Conservation (phyloP, 2,329 filamentous ascomycete genomes). For the Alternaria novae-zelandiae region DNA sequence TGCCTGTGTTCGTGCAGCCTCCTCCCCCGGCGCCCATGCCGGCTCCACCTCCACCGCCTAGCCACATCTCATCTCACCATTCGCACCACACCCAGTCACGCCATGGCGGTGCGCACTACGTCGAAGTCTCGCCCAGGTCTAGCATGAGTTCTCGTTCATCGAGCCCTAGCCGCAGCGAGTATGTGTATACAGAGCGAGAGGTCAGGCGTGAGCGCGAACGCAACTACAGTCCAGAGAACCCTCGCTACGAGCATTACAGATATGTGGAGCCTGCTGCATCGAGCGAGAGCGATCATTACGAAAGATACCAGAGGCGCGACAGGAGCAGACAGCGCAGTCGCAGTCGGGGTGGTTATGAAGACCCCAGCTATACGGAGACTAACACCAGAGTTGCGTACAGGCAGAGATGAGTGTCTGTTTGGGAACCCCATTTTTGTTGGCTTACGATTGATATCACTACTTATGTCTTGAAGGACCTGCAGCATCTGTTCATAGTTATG, state of each 20-base stretch:
- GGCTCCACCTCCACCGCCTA: constrained; percentile 33
- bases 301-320: constrained; percentile 30
- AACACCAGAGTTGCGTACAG: constrained; percentile 41
- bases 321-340: constrained; percentile 38
- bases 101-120: constrained; percentile 48
- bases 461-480: background rate
- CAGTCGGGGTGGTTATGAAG: constrained; percentile 38
- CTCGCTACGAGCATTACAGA: constrained; percentile 54
- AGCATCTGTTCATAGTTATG: background rate
- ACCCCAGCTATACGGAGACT: constrained; percentile 37
- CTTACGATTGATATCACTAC: background rate
- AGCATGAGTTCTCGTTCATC: constrained; percentile 41
- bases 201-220: constrained; percentile 50
- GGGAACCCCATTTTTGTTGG: background rate
- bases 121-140: constrained; percentile 52
- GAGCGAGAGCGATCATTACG: constrained; percentile 38
- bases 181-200: constrained; percentile 54
- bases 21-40: constrained; percentile 41
- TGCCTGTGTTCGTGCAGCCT: constrained; percentile 49
- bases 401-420: background rate
- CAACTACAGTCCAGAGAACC: constrained; percentile 43
- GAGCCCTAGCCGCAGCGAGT: constrained; percentile 44
- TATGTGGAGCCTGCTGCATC: constrained; percentile 53
- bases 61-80: constrained; percentile 21
- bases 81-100: constrained; percentile 9